Conservation (phyloP, 192 early-diverging fungal genomes). For the Coemansia sp. region DNA sequence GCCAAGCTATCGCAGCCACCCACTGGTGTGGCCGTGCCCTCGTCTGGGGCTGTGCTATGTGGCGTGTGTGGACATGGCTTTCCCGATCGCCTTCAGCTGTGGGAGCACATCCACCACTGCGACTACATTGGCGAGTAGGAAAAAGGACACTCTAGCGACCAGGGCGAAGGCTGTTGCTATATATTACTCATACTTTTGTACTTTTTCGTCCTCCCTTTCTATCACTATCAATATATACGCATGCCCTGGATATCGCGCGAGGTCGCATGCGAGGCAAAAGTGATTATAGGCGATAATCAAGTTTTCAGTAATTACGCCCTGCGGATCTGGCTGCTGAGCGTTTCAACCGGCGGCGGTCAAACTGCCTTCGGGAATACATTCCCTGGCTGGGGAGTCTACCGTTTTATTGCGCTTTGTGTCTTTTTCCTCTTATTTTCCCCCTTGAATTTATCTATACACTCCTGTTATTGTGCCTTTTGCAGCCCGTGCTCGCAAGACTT, state of each 20-base stretch:
- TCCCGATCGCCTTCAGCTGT: slow-evolving; percentile 25
- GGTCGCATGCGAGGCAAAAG: background rate
- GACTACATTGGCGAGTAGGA: slow-evolving; percentile 31
- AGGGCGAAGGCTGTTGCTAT: background rate
- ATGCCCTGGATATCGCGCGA: background rate
- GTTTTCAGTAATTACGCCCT: background rate
- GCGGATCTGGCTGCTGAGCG: background rate
- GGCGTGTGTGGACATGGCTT: slow-evolving; percentile 36
- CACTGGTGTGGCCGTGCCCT: background rate
- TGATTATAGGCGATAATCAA: background rate
- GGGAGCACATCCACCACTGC: slow-evolving; percentile 43
- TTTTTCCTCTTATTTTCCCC: slow-evolving; percentile 1
- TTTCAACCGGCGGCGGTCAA: background rate
- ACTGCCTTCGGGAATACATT: background rate
- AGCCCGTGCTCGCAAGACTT: background rate
- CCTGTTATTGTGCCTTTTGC: background rate
- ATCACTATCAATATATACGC: background rate
- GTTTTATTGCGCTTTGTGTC: background rate
- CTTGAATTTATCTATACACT: slow-evolving; percentile 6
- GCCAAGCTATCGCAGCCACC: background rate
- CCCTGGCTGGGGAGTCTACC: background rate
- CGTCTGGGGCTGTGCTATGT: slow-evolving; percentile 14
- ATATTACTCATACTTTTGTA: background rate
- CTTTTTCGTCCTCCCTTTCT: background rate
- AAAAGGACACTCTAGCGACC: background rate